Conservation (phyloP, 768 basidiomycete species). For the Arthromyces matolae region DNA sequence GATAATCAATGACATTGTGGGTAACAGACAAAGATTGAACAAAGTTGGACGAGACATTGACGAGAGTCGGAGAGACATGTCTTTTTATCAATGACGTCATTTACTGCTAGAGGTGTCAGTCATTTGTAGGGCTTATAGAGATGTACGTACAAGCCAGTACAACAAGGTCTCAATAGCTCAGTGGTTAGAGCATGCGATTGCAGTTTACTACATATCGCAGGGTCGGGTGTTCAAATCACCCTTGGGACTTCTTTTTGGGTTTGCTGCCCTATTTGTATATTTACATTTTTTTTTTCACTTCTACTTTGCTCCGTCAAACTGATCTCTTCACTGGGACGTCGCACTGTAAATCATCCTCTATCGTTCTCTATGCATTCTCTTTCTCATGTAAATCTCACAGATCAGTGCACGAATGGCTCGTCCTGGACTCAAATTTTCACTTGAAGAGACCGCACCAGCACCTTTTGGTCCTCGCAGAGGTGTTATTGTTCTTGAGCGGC, state of each 20-base stretch:
- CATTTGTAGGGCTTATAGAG: not conserved
- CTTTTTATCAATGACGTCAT: too few relatives aligned
- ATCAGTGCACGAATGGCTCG: conserved; percentile 1
- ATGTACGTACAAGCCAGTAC: not conserved
- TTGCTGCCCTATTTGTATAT: not conserved
- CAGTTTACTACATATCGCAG: conserved; percentile 4
- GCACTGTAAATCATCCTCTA: not conserved
- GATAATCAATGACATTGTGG: too few relatives aligned
- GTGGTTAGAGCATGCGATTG: conserved; percentile 17
- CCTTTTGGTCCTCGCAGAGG: conserved; percentile 36
- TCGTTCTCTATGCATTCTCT: not conserved
- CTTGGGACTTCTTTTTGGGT: conserved; percentile 8
- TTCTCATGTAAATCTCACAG: not conserved
- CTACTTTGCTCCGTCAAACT: not conserved
- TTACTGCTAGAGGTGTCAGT: too few relatives aligned
- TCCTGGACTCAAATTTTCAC: conserved; percentile 4
- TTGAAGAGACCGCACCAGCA: not conserved
- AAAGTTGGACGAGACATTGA: too few relatives aligned
- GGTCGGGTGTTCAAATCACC: conserved; percentile 17
- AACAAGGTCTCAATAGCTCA: conserved; percentile 11
- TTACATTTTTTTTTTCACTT: not conserved
- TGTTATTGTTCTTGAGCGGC: conserved; percentile 20
- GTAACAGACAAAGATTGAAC: too few relatives aligned
- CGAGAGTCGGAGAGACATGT: too few relatives aligned
- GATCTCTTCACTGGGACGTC: not conserved